Evolutionary conservation across 331 rosid species (phyloP).

Genomic region (Malus hybrid): DNA sequence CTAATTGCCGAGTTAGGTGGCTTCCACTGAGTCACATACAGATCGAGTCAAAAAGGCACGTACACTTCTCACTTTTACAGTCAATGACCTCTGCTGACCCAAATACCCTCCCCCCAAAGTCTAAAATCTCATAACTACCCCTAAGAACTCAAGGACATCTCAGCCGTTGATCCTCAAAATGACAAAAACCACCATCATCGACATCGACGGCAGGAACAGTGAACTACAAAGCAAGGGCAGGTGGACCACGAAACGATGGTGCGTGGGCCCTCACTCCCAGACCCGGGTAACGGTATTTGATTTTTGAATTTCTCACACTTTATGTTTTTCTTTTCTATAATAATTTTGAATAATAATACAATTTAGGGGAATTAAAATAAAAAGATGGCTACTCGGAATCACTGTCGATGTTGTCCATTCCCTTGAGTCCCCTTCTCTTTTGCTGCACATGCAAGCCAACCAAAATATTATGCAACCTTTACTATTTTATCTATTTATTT

Average conservation of each 20-base stretch:
- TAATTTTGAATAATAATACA: background rate
- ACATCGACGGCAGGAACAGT: background rate
- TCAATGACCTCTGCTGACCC: background rate
- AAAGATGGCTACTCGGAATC: conserved; percentile 43
- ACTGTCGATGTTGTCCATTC: conserved; percentile 56
- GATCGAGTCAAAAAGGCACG: background rate
- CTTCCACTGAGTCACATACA: background rate
- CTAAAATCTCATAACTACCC: background rate
- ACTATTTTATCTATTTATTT: background rate
- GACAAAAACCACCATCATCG: background rate
- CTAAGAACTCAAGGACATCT: background rate
- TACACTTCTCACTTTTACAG: background rate
- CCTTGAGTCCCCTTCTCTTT: conserved; percentile 62
- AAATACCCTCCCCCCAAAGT: background rate
- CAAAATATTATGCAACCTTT: background rate
- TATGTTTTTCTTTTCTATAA: background rate
- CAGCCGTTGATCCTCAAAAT: background rate
- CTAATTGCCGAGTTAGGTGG: background rate
- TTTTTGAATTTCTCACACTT: too few relatives aligned
- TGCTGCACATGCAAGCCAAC: conserved; percentile 36
- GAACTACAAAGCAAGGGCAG: background rate
- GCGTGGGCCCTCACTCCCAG: background rate
- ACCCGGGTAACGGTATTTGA: too few relatives aligned
- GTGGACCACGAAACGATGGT: background rate
- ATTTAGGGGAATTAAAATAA: background rate